A percentile compares a stretch with the other conserved stretches of the same genome.
Conservation (phyloP, 2,329 filamentous ascomycete genomes). For the Epicoccum nigrum region DNA sequence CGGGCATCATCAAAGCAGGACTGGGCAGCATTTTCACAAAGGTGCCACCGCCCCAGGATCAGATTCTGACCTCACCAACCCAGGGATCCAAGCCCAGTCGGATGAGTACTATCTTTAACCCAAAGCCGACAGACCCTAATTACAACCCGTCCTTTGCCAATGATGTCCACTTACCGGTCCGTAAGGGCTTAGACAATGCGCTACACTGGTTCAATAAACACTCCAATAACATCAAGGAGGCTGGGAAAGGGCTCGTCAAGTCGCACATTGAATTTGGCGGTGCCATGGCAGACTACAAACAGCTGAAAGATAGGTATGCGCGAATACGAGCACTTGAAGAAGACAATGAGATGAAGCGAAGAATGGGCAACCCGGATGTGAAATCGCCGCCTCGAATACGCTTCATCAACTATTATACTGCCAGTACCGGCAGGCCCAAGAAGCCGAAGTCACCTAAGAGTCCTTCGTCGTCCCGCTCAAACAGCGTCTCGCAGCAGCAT, state of each 20-base stretch:
- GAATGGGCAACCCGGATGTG: conserved; percentile 35
- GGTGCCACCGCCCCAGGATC: conserved; percentile 39
- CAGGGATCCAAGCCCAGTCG: conserved; percentile 34
- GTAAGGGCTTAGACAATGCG: conserved; percentile 70
- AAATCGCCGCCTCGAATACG: conserved; percentile 63
- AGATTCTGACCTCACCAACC: conserved; percentile 18
- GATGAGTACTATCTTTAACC: conserved; percentile 47
- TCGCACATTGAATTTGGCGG: conserved; percentile 85
- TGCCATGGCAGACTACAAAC: conserved; percentile 76
- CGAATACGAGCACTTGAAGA: conserved; percentile 74
- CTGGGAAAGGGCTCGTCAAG: conserved; percentile 74
- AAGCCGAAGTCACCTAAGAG: conserved; percentile 47
- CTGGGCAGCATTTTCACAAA: conserved; percentile 76
- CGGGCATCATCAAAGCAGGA: conserved; percentile 82
- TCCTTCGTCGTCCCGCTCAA: conserved; percentile 21
- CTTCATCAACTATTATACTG: conserved; percentile 90
- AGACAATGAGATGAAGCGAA: conserved; percentile 58
- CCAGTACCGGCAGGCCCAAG: conserved; percentile 71
- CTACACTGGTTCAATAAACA: conserved; percentile 85
- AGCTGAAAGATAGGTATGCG: conserved; percentile 72
- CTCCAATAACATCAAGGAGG: conserved; percentile 71
- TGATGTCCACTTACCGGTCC: conserved; percentile 71
- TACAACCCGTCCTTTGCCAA: conserved; percentile 80
- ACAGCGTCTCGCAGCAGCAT: conserved; percentile 1
- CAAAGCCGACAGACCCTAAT: conserved; percentile 60